Evolutionary conservation across 1,284 basidiomycete genomes (phyloP), one percentile per base, ranked within the genome.

Genomic region (Pseudozyma sp.): DNA sequence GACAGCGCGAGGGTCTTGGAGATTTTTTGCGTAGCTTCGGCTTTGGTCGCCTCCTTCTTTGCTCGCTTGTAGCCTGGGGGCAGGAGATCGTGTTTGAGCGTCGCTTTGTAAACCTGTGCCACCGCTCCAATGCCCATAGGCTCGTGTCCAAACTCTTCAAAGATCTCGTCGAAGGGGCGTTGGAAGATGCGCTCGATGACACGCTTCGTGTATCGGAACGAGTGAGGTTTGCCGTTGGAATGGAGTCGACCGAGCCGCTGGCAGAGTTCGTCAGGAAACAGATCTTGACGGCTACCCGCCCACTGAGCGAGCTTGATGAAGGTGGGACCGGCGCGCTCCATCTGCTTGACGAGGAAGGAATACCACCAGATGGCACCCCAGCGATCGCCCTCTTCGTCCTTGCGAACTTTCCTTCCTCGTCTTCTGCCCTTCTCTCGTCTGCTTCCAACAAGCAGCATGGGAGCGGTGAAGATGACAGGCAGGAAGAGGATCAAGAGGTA

Each of bases 261-360:
- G 85, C 97, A 99, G 5, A 99, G 89, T n/a, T 90, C 85, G n/a
- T 91, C 88, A 1, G 97, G 94, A 86, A 99, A 99, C 6, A 99
- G 87, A 84, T 99, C 97, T 48, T 92, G 91, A 55, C 97, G 89
- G 31, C 94, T 95, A 6, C 92, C 97, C 1, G 97, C 97, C 97
- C 97, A 99, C 88, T 99, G 97, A 1, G 94, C 93, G 53, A 99
- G 89, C 92, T 99, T 99, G 86, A 94, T 94, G 84, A 99, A 99
- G 0, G 94, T 97, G 4, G 97, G 97, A 0, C 97, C 97, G 6
- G 96, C 96, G 10, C 90, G 87, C 85, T 96, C 91, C 95, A 99
- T 98, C 84, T 92, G 92, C 57, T 87, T 87, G 14, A 96, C 94
- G 8, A 99, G 87, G 66, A 94, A 89, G 17, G 88, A 88, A 84